Evolutionary conservation across 768 basidiomycete species (phyloP).

Genomic region (Sarcomyxa edulis): DNA sequence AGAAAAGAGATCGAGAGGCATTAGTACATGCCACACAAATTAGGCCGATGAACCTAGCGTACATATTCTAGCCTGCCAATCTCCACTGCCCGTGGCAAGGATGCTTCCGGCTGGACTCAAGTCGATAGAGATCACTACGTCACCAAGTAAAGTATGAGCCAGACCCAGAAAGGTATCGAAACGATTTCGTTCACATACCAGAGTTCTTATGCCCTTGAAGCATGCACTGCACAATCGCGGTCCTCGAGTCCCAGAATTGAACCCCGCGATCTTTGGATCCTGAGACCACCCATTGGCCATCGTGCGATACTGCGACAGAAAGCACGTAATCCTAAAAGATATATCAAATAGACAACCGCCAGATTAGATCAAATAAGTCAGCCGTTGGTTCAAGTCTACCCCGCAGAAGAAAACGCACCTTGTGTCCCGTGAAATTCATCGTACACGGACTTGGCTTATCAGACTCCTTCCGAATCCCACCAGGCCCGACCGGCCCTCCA

Average conservation of each 20-base stretch:
- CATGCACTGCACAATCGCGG: slow-evolving; percentile 82
- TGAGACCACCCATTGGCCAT: slow-evolving; percentile 89
- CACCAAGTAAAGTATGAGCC: background rate
- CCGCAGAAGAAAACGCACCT: slow-evolving; percentile 55
- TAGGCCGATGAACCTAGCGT: slow-evolving; percentile 14
- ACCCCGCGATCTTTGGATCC: slow-evolving; percentile 94
- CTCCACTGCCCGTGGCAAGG: slow-evolving; percentile 50
- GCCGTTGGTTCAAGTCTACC: too few relatives aligned
- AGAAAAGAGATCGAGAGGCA: background rate
- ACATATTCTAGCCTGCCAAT: slow-evolving; percentile 54
- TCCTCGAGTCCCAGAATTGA: slow-evolving; percentile 85
- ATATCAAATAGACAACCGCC: slow-evolving; percentile 36
- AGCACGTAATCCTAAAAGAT: slow-evolving; percentile 65
- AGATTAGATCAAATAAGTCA: slow-evolving; percentile 12
- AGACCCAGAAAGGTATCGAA: background rate
- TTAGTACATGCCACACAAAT: too few relatives aligned
- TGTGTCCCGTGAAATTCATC: slow-evolving; percentile 77
- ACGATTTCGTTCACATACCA: slow-evolving; percentile 25
- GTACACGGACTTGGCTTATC: slow-evolving; percentile 42
- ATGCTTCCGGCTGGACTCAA: slow-evolving; percentile 39
- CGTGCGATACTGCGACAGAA: slow-evolving; percentile 66
- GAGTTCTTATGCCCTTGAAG: slow-evolving; percentile 70
- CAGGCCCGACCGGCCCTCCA: slow-evolving; percentile 28
- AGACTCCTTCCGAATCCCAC: slow-evolving; percentile 68
- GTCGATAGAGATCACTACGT: slow-evolving; percentile 45